Base-by-base conservation (phyloP, 1,284 basidiomycete genomes). In the Papiliotrema flavescens region DNA sequence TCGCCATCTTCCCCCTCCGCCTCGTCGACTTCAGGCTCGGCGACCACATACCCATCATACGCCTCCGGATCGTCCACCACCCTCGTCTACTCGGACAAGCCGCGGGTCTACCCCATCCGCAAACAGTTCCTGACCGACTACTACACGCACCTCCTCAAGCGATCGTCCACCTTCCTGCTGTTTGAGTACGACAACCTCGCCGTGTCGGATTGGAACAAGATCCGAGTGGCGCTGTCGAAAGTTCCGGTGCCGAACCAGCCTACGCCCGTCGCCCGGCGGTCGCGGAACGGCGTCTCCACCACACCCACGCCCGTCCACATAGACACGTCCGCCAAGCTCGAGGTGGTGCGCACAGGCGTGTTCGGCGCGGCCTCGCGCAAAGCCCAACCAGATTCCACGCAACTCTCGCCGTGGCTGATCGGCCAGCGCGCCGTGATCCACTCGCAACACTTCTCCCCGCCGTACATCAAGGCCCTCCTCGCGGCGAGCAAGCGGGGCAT, bases 101-200 rank as follows among this genome's bases (percentile, higher is more conserved):
- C 42, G 17, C 28, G 37, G 28, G 24, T 19, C 37, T 76, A 68
- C 61, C 60, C 68, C 36, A 60, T 65, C 22, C 70, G 77, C 51
- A 80, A 80, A 63, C 60, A 68, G 20, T 74, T 73, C 57, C 64
- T 79, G 32, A 74, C 70, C 65, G 55, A 64, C 22, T 67, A 70
- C 47, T 78, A 79, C 61, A 51, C 51, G 43, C 70, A 77, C 56
- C 67, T 79, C n/a, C 59, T 79, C 40, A 37, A 59, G 3, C 48
- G 56, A 7, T 73, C 72, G 39, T 57, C 70, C 14, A 60, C 78
- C 36, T 67, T 78, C 51, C 63, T 80, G 13, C 63, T 80, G 42
- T 77, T 79, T 62, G 66, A 73, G 24, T 76, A 76, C 43, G 69
- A 64, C 49, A 76, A 78, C 60, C 65, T 79, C 37, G 57, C 67